Percentiles rank a stretch among this genome's conserved stretches.
Evolutionary conservation across 2,329 filamentous ascomycete species (phyloP).

Genomic region (Periglandula ipomoeae): DNA sequence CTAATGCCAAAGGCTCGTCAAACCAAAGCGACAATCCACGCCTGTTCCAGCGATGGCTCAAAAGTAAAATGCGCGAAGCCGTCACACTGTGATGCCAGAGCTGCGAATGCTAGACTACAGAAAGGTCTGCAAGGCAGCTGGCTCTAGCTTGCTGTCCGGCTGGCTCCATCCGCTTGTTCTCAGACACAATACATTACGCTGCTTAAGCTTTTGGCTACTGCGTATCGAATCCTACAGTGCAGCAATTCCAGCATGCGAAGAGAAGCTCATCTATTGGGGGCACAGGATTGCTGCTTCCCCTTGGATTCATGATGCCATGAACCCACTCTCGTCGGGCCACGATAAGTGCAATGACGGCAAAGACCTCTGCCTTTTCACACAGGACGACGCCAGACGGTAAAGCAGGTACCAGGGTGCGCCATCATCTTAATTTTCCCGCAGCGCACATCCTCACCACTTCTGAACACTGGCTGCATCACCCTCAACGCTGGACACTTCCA

Average conservation of each 20-base stretch:
- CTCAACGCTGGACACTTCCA: neutral
- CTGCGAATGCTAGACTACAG: neutral
- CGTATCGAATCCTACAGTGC: neutral
- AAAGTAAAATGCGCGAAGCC: too few species aligned
- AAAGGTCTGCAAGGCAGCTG: too few species aligned
- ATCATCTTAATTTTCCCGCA: neutral
- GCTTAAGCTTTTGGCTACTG: neutral
- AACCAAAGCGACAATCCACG: neutral
- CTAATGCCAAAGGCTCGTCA: neutral
- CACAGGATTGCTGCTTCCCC: neutral
- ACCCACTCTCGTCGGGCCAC: neutral
- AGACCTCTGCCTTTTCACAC: neutral
- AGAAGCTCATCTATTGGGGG: neutral
- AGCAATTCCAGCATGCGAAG: too few species aligned
- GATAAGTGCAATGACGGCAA: neutral
- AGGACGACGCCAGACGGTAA: neutral
- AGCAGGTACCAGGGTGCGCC: constrained; percentile 2
- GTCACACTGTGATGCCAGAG: too few species aligned
- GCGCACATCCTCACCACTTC: neutral
- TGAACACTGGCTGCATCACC: neutral
- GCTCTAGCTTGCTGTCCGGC: too few species aligned
- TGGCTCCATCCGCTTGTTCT: neutral
- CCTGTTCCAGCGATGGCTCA: neutral
- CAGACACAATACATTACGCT: neutral
- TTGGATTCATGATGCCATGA: neutral